phyloP scores from a whole-genome alignment of 192 early-diverging fungal genomes.

The Rhizoclosmatium sp. region DNA sequence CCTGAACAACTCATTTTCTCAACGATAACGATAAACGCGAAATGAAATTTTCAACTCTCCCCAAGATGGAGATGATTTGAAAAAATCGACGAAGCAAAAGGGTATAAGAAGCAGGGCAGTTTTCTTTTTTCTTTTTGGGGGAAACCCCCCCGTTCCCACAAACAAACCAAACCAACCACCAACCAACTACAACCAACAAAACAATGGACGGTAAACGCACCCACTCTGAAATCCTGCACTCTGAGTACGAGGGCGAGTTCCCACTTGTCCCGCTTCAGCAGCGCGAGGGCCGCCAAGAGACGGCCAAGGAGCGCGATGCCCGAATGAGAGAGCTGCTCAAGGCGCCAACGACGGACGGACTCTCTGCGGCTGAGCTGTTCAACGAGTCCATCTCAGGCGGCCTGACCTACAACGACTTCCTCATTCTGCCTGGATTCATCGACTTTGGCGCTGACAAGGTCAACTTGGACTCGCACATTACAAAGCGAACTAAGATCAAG shows the following conservation, averaged over 20 bases:
- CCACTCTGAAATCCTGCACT: not conserved
- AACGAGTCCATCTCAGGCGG: slow-evolving; percentile 83
- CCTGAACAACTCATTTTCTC: no score
- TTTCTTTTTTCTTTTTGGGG: slow-evolving; percentile 4
- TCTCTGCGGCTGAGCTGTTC: slow-evolving; percentile 84
- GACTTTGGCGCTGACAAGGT: slow-evolving; percentile 87
- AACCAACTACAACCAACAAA: not conserved
- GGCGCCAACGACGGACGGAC: slow-evolving; percentile 69
- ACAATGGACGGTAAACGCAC: slow-evolving; percentile 1
- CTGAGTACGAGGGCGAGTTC: slow-evolving; percentile 19
- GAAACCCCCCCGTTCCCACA: not conserved
- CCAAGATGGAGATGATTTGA: no score
- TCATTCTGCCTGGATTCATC: slow-evolving; percentile 96
- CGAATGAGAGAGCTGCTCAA: slow-evolving; percentile 41
- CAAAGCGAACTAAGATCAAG: slow-evolving; percentile 88
- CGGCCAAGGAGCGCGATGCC: slow-evolving; percentile 27
- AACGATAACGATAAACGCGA: no score
- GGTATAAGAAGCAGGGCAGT: not conserved
- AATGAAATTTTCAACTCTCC: no score
- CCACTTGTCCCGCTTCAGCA: slow-evolving; percentile 18
- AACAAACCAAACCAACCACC: not conserved
- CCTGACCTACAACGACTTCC: slow-evolving; percentile 98
- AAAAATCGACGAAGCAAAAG: no score
- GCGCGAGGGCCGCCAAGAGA: slow-evolving; percentile 21
- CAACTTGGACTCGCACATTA: slow-evolving; percentile 84